phyloP scores from a whole-genome alignment of 305 asterid genomes.

The Lippia alba region DNA sequence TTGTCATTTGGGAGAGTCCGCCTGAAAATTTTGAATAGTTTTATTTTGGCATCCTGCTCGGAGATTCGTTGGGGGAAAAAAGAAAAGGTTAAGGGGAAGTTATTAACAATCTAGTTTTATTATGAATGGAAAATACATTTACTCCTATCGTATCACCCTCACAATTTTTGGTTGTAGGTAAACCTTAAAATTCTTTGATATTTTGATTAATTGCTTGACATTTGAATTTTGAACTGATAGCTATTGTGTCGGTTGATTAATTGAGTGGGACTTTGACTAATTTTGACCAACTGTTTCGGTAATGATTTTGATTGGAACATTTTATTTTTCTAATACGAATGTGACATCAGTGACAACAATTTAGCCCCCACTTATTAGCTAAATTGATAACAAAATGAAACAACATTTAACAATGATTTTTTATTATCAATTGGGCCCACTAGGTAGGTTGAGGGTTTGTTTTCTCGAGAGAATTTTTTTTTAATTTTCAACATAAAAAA shows the following conservation, averaged over 20 bases:
- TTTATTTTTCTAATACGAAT: not conserved
- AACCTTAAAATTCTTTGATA: not conserved
- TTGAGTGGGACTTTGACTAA: not conserved
- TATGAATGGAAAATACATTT: no score
- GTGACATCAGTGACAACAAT: no score
- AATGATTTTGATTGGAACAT: not conserved
- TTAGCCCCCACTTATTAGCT: not conserved
- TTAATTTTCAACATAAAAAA: not conserved
- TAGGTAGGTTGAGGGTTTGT: not conserved
- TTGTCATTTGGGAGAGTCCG: no score
- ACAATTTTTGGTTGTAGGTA: not conserved
- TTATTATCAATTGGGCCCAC: conserved; percentile 14
- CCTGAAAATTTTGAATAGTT: no score
- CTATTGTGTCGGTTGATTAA: not conserved
- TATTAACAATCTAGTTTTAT: no score
- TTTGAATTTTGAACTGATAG: not conserved
- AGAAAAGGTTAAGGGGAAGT: no score
- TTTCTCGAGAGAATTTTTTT: no score
- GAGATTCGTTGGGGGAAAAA: no score
- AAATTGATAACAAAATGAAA: not conserved
- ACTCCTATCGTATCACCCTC: no score
- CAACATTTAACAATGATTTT: not conserved
- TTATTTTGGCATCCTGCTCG: no score
- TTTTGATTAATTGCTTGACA: not conserved
- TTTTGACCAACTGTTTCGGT: not conserved